phyloP scores from a whole-genome alignment of 176 grass and related monocot species.

The Tillandsia leiboldiana region DNA sequence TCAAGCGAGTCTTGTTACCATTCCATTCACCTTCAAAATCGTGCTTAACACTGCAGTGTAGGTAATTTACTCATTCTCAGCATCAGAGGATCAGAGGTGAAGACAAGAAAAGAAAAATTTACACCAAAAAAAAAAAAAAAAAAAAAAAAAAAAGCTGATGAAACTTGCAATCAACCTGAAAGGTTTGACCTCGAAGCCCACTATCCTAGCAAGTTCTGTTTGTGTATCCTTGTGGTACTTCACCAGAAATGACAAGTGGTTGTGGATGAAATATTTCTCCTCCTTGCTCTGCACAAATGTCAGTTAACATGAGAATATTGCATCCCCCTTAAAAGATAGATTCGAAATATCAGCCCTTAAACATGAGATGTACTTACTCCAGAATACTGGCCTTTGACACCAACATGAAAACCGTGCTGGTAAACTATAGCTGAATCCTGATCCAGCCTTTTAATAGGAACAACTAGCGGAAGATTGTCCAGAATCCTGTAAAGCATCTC shows the following conservation, averaged over 20 bases:
- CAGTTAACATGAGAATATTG: constrained; percentile 10
- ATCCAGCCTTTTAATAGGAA: constrained; percentile 54
- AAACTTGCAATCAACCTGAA: constrained; percentile 37
- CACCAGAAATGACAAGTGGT: constrained; percentile 74
- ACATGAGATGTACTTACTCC: constrained; percentile 36
- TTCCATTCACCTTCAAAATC: constrained; percentile 64
- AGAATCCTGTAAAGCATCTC: constrained; percentile 50
- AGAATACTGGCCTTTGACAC: constrained; percentile 63
- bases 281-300: constrained; percentile 65
- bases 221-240: constrained; percentile 63
- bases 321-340: not conserved
- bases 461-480: constrained; percentile 81
- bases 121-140: not conserved
- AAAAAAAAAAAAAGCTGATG: not conserved
- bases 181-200: constrained; percentile 85
- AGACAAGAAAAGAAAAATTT: not conserved
- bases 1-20: constrained; percentile 31
- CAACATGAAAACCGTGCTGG: constrained; percentile 73
- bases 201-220: constrained; percentile 67
- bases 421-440: constrained; percentile 42
- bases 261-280: constrained; percentile 76
- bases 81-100: not conserved
- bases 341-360: not conserved
- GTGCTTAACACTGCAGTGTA: constrained; percentile 52
- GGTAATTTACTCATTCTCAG: not conserved